Base-by-base conservation (phyloP, 2,329 filamentous ascomycete genomes). In the Lithohypha guttulata region DNA sequence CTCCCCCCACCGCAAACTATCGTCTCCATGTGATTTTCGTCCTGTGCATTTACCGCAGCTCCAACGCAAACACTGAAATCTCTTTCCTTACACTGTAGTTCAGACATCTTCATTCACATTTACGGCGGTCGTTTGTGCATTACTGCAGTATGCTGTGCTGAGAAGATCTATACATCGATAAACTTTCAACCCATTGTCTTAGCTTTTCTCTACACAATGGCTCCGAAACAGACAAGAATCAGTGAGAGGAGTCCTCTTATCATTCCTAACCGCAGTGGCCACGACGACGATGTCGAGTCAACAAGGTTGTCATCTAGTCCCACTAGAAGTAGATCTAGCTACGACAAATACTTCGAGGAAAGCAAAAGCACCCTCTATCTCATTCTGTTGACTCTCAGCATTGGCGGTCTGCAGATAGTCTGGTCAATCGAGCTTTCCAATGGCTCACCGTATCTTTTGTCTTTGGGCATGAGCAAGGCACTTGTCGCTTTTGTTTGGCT, bases 361-460 rank as follows among this genome's bases (percentile, higher is more conserved):
- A 53, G 81, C 17, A 93, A 87, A 69, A 87, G 82, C 59, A 66
- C 79, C 31, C 85, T 80, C 77, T 93, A 93, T 60, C 68, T 96
- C 52, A 74, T 93, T 50, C 66, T 94, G 46, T 65, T 96, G 59
- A 94, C 89, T 5, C 69, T 95, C 45, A 79, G 83, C 55, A 83
- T 94, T 50, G 84, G 84, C 44, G 89, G 75, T 66, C 70, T 96
- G 46, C 89, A 96, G 63, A 82, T 96, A 51, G 86, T 89, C 19
- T 96, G 89, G 89, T 87, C 87, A 1, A 86, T 94, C 28, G 89
- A 96, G 60, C 70, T 94, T 28, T 93, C 86, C 39, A 89, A 93
- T 65, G 87, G 87, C 51, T 94, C 89, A 38, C 83, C 84, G 4
- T 91, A 82, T 55, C 65, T 91, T 27, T 65, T 89, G 27, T 86